Percentiles rank a stretch among this genome's conserved stretches.
phyloP scores from a whole-genome alignment of 2,329 filamentous ascomycete genomes.

The Anthostomella pinea region DNA sequence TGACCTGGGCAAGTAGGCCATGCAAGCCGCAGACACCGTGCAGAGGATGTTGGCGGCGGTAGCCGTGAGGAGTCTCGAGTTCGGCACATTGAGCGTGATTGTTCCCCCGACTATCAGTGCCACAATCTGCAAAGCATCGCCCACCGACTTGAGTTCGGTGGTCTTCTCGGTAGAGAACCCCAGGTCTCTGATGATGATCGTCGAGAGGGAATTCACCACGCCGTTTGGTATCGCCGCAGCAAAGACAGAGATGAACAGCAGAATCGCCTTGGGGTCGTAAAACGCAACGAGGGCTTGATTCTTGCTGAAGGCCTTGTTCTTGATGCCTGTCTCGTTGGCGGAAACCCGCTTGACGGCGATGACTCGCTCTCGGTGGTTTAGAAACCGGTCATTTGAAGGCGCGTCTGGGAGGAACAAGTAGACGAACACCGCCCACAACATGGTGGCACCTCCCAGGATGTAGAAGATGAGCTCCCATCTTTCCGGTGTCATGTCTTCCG shows the following conservation, averaged over 20 bases:
- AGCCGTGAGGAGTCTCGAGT: constrained; percentile 28
- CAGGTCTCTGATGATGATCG: constrained; percentile 34
- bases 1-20: constrained; percentile 32
- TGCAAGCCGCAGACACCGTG: constrained; percentile 32
- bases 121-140: constrained; percentile 37
- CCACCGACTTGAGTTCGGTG: constrained; percentile 34
- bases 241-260: constrained; percentile 24
- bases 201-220: constrained; percentile 36
- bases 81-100: constrained; percentile 34
- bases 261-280: constrained; percentile 29
- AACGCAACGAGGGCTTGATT: constrained; percentile 28
- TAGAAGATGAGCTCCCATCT: constrained; percentile 35
- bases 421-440: constrained; percentile 32
- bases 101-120: constrained; percentile 33
- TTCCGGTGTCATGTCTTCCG: constrained; percentile 24
- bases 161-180: constrained; percentile 34
- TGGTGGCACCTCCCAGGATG: constrained; percentile 33
- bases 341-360: constrained; percentile 31
- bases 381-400: constrained; percentile 30
- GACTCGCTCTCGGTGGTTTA: constrained; percentile 28
- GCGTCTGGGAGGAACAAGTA: constrained; percentile 32
- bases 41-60: constrained; percentile 35
- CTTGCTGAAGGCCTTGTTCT: constrained; percentile 32
- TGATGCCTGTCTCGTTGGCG: constrained; percentile 34
- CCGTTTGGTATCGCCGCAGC: constrained; percentile 29